Base-by-base conservation (phyloP, 2,329 filamentous ascomycete genomes). In the Fusarium sterilihyphosum region DNA sequence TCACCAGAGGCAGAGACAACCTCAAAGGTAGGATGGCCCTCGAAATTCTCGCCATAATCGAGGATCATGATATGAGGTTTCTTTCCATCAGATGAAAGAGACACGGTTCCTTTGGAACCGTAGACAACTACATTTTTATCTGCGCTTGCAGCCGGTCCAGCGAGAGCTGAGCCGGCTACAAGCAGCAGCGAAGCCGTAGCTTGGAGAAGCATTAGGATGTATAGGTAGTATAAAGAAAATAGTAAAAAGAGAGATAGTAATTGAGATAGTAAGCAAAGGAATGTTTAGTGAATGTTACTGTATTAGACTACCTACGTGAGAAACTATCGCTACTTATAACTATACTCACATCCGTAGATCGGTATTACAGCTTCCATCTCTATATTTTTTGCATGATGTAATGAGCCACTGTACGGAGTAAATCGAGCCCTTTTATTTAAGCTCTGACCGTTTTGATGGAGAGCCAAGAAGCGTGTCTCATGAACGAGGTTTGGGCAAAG, bases 181-280 rank as follows among this genome's bases (percentile, higher is more conserved):
- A 43, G 24, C 8, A 57, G 26, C 11, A 43, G 22, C 6, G 9
- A 56, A 3, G 53, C 20, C 2, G 37, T 9, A 20, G 53, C 26
- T 16, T 57, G 37, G 5, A 43, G 26, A 13, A 43, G 16, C 38
- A 57, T 56, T 31, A 12, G 26, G 8, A n/a, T 7, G 7, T n/a
- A 22, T 17, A 12, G 3, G 1, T 11, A 16, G 10, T 8, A 8
- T 18, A 11, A 54, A 12, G 6, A 8, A 29, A 18, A 40, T 8
- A 6, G 6, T 3, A 24, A 12, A 43, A 43, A 8, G 8, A 41
- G 9, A 4, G 24, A 20, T 24, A 2, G 8, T 24, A 24, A 11
- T 33, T 18, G 11, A 33, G 29, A n/a, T 3, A 5, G 0, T 0
- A 5, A 17, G 20, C 0, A n/a, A 29, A 20, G 12, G 1, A 20